Conservation (phyloP, 345 rosid genomes). For the Rhizophora mangle region DNA sequence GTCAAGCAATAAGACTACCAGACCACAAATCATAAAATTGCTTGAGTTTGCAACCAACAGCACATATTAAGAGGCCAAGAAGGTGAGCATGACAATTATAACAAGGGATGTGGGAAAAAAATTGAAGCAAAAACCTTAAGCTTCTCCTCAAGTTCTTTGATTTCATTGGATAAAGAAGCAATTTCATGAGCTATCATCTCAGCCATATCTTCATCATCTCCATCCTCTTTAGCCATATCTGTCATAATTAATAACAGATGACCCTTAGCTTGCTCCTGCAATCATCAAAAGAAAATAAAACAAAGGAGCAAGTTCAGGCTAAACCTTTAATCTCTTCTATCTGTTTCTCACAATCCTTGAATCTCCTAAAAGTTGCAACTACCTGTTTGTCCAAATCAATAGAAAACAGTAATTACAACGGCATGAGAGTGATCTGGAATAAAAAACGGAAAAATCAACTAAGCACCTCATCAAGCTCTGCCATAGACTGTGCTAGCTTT, state of each 20-base stretch:
- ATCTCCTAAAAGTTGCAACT: conserved; percentile 63
- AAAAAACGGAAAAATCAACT: conserved; percentile 3
- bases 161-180: conserved; percentile 56
- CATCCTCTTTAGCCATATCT: conserved; percentile 76
- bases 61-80: not conserved
- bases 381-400: conserved; percentile 45
- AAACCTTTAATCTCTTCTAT: conserved; percentile 76
- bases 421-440: not conserved
- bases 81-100: not conserved
- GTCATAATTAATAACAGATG: conserved; percentile 12
- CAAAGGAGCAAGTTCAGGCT: not conserved
- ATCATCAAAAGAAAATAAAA: not conserved
- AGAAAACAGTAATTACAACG: conserved; percentile 2
- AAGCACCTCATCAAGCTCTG: conserved; percentile 88
- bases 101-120: not conserved
- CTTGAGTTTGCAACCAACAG: not conserved
- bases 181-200: conserved; percentile 87
- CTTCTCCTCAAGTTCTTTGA: conserved; percentile 70
- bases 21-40: not conserved
- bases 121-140: conserved; percentile 55
- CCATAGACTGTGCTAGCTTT: conserved; percentile 77
- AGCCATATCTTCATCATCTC: conserved; percentile 83
- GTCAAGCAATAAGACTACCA: not conserved
- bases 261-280: not conserved
- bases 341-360: conserved; percentile 81